A percentile compares a stretch with the other conserved stretches of the same genome.
Evolutionary conservation across 169 alveolate species (phyloP).

Genomic region (Plasmodium chabaudi): DNA sequence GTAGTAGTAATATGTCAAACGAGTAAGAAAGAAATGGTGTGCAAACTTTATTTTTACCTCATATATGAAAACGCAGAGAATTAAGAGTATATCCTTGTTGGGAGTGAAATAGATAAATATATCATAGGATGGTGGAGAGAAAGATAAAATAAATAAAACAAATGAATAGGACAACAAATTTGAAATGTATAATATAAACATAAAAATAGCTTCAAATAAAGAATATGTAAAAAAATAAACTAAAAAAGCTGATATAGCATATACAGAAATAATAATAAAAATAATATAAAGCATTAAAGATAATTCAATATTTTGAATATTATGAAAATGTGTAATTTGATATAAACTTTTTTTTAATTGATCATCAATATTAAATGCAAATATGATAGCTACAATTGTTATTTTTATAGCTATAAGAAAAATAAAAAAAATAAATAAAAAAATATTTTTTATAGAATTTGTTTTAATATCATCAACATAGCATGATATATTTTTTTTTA

Average conservation of each 20-base stretch:
- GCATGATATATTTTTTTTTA: slow-evolving; percentile 33
- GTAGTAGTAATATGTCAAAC: neutral
- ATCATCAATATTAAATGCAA: slow-evolving; percentile 33
- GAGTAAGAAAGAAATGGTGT: neutral
- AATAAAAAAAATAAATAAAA: slow-evolving; percentile 47
- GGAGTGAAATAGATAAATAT: slow-evolving; percentile 15
- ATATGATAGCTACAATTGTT: slow-evolving; percentile 30
- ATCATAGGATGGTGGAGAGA: slow-evolving; percentile 30
- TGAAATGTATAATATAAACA: slow-evolving; percentile 19
- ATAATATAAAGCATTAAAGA: slow-evolving; percentile 26
- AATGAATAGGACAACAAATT: slow-evolving; percentile 26
- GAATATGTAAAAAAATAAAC: slow-evolving; percentile 17
- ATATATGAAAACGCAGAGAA: slow-evolving; percentile 24
- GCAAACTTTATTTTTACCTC: neutral
- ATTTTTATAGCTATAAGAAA: slow-evolving; percentile 48
- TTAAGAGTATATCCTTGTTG: slow-evolving; percentile 25
- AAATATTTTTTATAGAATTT: neutral
- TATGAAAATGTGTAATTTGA: slow-evolving; percentile 25
- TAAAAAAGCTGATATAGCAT: slow-evolving; percentile 13
- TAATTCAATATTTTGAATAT: neutral
- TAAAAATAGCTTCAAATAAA: slow-evolving; percentile 42
- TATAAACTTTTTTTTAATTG: slow-evolving; percentile 15
- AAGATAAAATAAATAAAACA: slow-evolving; percentile 15
- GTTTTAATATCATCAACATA: slow-evolving; percentile 54
- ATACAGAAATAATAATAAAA: slow-evolving; percentile 17